Evolutionary conservation across 495 filamentous ascomycete species (phyloP), one percentile per base, ranked within the genome.

Genomic region (Aspergillus haitiensis): DNA sequence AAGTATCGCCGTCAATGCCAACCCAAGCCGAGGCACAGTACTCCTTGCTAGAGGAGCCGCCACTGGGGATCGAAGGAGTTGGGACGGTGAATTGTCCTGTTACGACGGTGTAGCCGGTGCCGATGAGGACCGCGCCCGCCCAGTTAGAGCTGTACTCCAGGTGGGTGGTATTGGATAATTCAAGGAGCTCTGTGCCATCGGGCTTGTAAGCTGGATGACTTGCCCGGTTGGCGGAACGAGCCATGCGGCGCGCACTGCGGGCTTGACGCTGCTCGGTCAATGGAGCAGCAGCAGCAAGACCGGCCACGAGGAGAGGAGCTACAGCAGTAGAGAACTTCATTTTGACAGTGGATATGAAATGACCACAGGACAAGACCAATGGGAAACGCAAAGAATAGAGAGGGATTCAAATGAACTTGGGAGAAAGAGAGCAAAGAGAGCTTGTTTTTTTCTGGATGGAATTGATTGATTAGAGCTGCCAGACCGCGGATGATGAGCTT

Each of bases 1-100:
- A 84, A n/a, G 78, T 82, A 54, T 79, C 77, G 4, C 81, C 82
- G 60, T 84, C 81, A 59, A 85, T 82, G 39, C 81, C 80, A 8
- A 84, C 82, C 84, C 83, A 86, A 27, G 81, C 82, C 12, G 81
- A 78, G 27, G 81, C 79, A 16, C 70, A 71, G 59, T 80, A 81
- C 15, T 71, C 40, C 10, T 7, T 46, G 52, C n/a, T 2, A 21
- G 70, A 75, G 52, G 63, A 72, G 42, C 72, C 73, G n/a, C 77
- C 75, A 12, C 65, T 58, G 5, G 79, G 68, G 0, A 60, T 63
- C 40, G 77, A 71, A 5, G 82, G 80, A 18, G 68, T 76, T 6
- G 82, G 82, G 2, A 84, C 77, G 12, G 75, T 75, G 68, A 85
- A 77, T 16, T 68, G 70, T 11, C 70, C 81, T 4, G 76, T 78